Evolutionary conservation across 371 early-diverging fungal genomes (phyloP).

Genomic region (Syncephalastrum sp.): DNA sequence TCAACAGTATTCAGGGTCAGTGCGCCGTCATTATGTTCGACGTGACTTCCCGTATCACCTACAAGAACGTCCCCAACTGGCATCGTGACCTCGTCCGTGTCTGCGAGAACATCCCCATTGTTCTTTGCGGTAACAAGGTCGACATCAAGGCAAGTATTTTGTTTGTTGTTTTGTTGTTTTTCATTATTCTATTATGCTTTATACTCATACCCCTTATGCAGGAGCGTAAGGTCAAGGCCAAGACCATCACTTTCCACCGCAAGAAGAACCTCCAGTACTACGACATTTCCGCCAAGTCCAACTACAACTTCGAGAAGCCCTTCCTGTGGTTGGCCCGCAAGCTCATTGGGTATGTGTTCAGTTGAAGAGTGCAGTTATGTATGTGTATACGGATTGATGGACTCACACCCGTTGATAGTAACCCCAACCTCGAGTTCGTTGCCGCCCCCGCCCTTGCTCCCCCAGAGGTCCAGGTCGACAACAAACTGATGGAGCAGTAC

Average conservation of each 20-base stretch:
- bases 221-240: slow-evolving; percentile 99
- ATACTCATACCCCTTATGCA: slow-evolving; percentile 9
- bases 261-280: slow-evolving; percentile 99
- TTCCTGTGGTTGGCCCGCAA: slow-evolving; percentile 99
- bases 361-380: neutral
- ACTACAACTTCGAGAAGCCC: slow-evolving; percentile 99
- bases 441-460: slow-evolving; percentile 98
- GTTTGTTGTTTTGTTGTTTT: neutral
- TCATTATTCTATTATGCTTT: neutral
- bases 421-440: slow-evolving; percentile 95
- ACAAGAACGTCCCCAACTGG: slow-evolving; percentile 99
- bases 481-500: slow-evolving; percentile 76
- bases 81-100: slow-evolving; percentile 98
- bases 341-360: slow-evolving; percentile 73
- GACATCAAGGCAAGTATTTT: slow-evolving; percentile 81
- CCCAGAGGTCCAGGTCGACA: slow-evolving; percentile 92
- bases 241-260: slow-evolving; percentile 99
- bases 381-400: neutral
- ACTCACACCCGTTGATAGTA: slow-evolving; percentile 45
- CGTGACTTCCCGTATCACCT: slow-evolving; percentile 99
- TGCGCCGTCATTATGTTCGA: slow-evolving; percentile 99
- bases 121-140: slow-evolving; percentile 99
- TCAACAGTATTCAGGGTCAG: slow-evolving; percentile 92
- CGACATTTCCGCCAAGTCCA: slow-evolving; percentile 99
- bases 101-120: slow-evolving; percentile 99